A percentile compares a stretch with the other conserved stretches of the same genome.
phyloP scores from a whole-genome alignment of 345 rosid genomes.

The Populus davidiana region DNA sequence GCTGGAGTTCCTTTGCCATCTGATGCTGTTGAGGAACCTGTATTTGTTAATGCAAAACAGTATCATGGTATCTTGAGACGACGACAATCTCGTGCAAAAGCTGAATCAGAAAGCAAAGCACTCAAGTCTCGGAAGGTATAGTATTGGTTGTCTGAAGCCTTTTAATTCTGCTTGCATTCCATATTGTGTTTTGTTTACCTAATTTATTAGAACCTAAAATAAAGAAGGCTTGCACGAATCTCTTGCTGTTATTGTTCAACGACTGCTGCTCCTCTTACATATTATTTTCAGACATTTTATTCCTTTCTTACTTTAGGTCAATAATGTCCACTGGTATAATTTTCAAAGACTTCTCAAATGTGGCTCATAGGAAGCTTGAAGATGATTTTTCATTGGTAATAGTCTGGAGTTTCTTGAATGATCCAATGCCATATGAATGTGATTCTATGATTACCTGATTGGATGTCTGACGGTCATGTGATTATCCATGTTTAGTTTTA shows the following conservation, averaged over 20 bases:
- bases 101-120: constrained; percentile 66
- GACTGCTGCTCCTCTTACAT: neutral
- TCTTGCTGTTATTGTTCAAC: neutral
- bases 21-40: constrained; percentile 94
- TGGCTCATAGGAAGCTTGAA: neutral
- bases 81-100: constrained; percentile 92
- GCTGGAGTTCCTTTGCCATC: constrained; percentile 94
- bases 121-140: constrained; percentile 76
- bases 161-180: neutral
- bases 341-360: neutral
- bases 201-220: neutral
- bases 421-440: neutral
- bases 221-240: neutral
- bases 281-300: neutral
- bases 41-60: constrained; percentile 95
- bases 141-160: neutral
- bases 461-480: neutral
- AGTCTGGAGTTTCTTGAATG: neutral
- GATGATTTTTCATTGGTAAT: neutral
- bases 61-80: constrained; percentile 96
- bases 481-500: neutral
- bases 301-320: constrained; percentile 4
- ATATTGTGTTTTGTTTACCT: neutral
- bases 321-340: neutral
- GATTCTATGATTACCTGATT: neutral